Evolutionary conservation across 306 rosid species (phyloP).

Genomic region (Fragaria iinumae): DNA sequence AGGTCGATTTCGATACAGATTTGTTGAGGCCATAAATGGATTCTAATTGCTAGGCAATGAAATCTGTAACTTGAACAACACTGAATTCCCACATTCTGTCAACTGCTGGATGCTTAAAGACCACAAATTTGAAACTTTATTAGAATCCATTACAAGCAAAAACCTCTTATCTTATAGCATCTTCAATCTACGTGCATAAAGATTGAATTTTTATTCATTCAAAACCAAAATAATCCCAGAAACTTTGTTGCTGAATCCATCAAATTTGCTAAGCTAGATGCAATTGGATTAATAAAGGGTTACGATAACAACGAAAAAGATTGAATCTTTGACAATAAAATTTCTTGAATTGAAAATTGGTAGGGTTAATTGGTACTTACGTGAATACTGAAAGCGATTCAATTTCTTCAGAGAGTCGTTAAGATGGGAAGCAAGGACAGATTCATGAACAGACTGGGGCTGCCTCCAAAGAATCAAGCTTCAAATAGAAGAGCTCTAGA

Average conservation of each 20-base stretch:
- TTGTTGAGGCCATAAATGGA: not conserved
- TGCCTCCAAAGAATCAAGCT: not conserved
- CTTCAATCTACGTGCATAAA: not conserved
- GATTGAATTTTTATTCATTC: not conserved
- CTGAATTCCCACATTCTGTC: not conserved
- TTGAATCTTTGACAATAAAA: not conserved
- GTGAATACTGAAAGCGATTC: not conserved
- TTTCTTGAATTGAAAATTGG: not conserved
- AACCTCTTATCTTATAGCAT: not conserved
- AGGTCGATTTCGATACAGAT: not conserved
- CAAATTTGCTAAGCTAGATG: not conserved
- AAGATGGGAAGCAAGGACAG: not conserved
- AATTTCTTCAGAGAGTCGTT: not conserved
- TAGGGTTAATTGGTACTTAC: not conserved
- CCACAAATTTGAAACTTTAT: not conserved
- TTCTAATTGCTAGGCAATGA: not conserved
- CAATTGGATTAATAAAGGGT: not conserved
- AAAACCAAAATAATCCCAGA: not conserved
- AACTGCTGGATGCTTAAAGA: not conserved
- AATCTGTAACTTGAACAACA: not conserved
- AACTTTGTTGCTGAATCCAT: not conserved
- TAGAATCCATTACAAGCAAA: not conserved
- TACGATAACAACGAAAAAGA: not conserved
- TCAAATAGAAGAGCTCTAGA: not conserved
- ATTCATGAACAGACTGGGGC: not conserved